phyloP scores from a whole-genome alignment of 768 basidiomycete genomes.

The Hydnum rufescens region DNA sequence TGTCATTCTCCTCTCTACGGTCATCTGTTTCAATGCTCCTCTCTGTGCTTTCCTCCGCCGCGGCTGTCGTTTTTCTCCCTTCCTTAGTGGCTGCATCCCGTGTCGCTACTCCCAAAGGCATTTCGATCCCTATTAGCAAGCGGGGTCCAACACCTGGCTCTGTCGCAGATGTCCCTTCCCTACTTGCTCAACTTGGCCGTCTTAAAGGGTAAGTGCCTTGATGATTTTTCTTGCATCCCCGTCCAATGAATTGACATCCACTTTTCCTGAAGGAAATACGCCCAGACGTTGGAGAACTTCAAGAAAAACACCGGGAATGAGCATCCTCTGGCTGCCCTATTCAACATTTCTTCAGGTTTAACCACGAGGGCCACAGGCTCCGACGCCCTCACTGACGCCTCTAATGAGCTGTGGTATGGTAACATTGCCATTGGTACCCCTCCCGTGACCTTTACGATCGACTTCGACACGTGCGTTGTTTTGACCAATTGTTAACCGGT shows the following conservation, averaged over 20 bases:
- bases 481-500: no score
- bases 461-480: slow-evolving; percentile 9
- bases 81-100: no score
- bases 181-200: background rate
- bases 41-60: no score
- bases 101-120: background rate
- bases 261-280: slow-evolving; percentile 1
- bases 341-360: no score
- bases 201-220: background rate
- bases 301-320: background rate
- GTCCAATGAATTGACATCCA: background rate
- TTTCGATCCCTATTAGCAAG: background rate
- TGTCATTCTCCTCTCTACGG: no score
- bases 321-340: background rate
- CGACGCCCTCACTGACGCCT: background rate
- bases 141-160: background rate
- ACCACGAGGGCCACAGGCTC: background rate
- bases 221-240: background rate
- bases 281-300: background rate
- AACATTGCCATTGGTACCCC: slow-evolving; percentile 5
- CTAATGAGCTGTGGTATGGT: background rate
- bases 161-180: background rate
- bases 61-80: no score
- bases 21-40: no score
- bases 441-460: slow-evolving; percentile 5